Evolutionary conservation across 768 basidiomycete genomes (phyloP).

Genomic region (Phaffia tasmanica): DNA sequence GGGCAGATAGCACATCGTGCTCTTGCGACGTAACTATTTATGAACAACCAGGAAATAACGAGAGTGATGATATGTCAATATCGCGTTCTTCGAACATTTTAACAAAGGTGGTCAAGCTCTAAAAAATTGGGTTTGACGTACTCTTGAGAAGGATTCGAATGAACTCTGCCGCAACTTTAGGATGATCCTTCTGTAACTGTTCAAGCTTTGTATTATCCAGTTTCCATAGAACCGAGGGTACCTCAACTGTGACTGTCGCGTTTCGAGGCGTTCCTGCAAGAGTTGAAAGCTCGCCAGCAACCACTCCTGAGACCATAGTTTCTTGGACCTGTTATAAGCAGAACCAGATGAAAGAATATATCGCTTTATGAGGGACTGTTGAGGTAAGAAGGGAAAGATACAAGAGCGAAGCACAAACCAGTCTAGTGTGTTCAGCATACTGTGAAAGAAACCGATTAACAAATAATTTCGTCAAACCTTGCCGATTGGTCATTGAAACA

Average conservation of each 20-base stretch:
- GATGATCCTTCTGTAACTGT: conserved; percentile 55
- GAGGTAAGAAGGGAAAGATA: not conserved
- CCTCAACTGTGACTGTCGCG: conserved; percentile 72
- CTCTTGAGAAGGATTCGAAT: conserved; percentile 37
- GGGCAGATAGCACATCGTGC: conserved; percentile 32
- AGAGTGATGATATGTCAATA: no score
- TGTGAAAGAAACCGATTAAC: not conserved
- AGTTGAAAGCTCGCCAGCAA: conserved; percentile 83
- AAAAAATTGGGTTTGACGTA: conserved; percentile 26
- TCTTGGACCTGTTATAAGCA: not conserved
- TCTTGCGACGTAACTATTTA: conserved; percentile 34
- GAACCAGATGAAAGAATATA: no score
- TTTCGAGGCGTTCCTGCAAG: conserved; percentile 69
- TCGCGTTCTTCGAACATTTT: no score
- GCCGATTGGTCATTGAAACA: not conserved
- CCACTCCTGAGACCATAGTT: conserved; percentile 83
- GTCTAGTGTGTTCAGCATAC: conserved; percentile 11
- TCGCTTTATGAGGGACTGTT: not conserved
- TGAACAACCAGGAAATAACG: conserved; percentile 3
- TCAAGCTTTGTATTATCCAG: conserved; percentile 52
- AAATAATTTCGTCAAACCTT: not conserved
- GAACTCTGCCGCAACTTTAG: conserved; percentile 38
- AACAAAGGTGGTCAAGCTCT: no score
- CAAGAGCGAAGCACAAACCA: not conserved
- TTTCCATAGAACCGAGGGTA: conserved; percentile 68